These are phyloP conservation scores for Salvia hispanica DNA, from an alignment of 257 asterid genomes.

Conservation along the genomic window DNA sequence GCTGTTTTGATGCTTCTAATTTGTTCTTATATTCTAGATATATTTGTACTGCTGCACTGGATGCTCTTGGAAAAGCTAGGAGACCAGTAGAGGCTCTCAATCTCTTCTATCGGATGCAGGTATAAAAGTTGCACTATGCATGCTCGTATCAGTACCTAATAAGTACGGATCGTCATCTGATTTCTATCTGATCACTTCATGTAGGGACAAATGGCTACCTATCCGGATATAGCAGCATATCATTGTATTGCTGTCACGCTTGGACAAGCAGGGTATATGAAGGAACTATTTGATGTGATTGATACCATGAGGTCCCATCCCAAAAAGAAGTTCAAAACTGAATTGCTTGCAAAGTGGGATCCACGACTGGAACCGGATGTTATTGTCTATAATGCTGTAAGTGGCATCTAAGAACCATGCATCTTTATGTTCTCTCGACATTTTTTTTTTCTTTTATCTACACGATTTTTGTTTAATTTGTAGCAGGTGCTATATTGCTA, in stretches of 20 bases:
- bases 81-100: slow-evolving; percentile 95
- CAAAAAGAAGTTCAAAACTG: slow-evolving; percentile 72
- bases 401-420: slow-evolving; percentile 33
- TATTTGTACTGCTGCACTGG: slow-evolving; percentile 79
- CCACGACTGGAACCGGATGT: slow-evolving; percentile 86
- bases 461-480: neutral
- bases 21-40: slow-evolving; percentile 44
- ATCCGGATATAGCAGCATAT: slow-evolving; percentile 89
- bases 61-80: slow-evolving; percentile 88
- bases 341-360: slow-evolving; percentile 79
- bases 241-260: slow-evolving; percentile 87
- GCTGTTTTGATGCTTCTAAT: slow-evolving; percentile 17
- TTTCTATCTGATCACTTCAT: slow-evolving; percentile 20
- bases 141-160: slow-evolving; percentile 21
- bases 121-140: slow-evolving; percentile 29
- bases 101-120: slow-evolving; percentile 83
- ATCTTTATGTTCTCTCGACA: slow-evolving; percentile 6
- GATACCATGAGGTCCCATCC: slow-evolving; percentile 93
- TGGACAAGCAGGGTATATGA: slow-evolving; percentile 98
- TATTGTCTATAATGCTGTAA: slow-evolving; percentile 84
- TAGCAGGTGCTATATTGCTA: slow-evolving; percentile 19
- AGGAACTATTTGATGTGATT: slow-evolving; percentile 86
- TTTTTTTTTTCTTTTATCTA: slow-evolving; percentile 5
- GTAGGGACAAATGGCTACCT: slow-evolving; percentile 75
- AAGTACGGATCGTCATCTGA: slow-evolving; percentile 19